Evolutionary conservation across 768 basidiomycete genomes (phyloP), one percentile per base, ranked within the genome.

Genomic region (Tricholoma saponaceum): DNA sequence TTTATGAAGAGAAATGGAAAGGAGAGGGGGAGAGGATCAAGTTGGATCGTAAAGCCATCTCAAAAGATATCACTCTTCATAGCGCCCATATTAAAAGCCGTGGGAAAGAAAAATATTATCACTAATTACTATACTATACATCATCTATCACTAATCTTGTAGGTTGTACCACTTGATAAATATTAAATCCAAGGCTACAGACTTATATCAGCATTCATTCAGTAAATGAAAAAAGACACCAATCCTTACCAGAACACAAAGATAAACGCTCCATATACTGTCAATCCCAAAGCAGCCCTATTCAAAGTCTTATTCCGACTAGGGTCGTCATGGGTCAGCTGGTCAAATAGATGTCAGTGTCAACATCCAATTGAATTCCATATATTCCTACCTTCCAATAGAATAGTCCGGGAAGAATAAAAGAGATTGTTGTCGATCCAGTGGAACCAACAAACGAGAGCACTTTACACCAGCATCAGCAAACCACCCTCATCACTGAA

Each of bases 361-460:
- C 13, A 54, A 55, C 37, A 55, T 47, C 44, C 14, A 44, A 18
- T 20, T 51, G 41, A 50, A n/a, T 49, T 41, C 39, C 32, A 51
- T 55, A 46, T 58, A 26, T 39, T 14, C 74, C 62, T 62, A 89
- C 90, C 87, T 92, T 88, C 88, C 92, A 98, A 75, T 91, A 97
- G 68, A 97, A 90, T 51, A 95, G 73, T 1, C 93, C 95, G 0
- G 95, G 95, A 33, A 97, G 80, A 66, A 98, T 97, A 74, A 98
- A 98, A 1, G 92, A 95, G 58, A 98, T 93, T 18, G 95, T 96
- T 23, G 95, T 97, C 13, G 93, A 96, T 12, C 97, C 97, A 0
- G 95, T 98, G 22, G 94, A 89, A 1, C 97, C 97, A 35, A 99
- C 96, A 68, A 99, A 97, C 4, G 94, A 92, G 32, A 98, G 79